These are phyloP conservation scores for Nannochloris sp. DNA, from an alignment of 139 green algal genomes.

Conservation along the genomic window DNA sequence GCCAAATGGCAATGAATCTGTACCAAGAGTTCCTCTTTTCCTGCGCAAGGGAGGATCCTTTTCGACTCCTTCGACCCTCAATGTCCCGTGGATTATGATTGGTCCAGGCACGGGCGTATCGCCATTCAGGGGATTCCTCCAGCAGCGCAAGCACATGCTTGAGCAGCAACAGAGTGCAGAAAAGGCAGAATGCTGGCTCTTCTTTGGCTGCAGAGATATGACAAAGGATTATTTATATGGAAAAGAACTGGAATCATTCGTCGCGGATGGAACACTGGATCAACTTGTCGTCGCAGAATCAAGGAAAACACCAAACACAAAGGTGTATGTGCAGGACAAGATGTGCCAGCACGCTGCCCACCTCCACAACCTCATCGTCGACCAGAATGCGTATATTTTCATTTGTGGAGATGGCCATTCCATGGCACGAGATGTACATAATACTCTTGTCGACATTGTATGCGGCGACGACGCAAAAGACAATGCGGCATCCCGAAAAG, in stretches of 20 bases:
- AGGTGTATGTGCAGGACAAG: conserved; percentile 85
- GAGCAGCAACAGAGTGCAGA: neutral
- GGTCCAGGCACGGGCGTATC: conserved; percentile 83
- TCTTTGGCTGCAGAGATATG: conserved; percentile 69
- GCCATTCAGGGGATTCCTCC: conserved; percentile 91
- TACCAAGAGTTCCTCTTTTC: conserved; percentile 53
- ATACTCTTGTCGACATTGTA: conserved; percentile 50
- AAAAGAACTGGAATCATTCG: conserved; percentile 60
- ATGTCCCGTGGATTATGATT: conserved; percentile 73
- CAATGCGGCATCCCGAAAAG: conserved; percentile 24
- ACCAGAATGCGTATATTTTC: conserved; percentile 53
- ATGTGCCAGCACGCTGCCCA: conserved; percentile 47
- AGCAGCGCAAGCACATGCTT: conserved; percentile 49
- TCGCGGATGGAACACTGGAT: conserved; percentile 55
- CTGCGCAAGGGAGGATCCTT: conserved; percentile 63
- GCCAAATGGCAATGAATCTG: neutral
- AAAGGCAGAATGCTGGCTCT: conserved; percentile 36
- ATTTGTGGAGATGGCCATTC: conserved; percentile 77
- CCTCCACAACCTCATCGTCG: conserved; percentile 29
- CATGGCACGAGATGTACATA: conserved; percentile 94
- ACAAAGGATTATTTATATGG: conserved; percentile 81
- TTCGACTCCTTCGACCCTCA: conserved; percentile 41
- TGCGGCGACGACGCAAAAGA: conserved; percentile 7
- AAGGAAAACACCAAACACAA: conserved; percentile 26
- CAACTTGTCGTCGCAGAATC: conserved; percentile 72